These are phyloP conservation scores for Cercospora zeae-maydis DNA, from an alignment of 2,329 filamentous ascomycete species.

Conservation along the genomic window DNA sequence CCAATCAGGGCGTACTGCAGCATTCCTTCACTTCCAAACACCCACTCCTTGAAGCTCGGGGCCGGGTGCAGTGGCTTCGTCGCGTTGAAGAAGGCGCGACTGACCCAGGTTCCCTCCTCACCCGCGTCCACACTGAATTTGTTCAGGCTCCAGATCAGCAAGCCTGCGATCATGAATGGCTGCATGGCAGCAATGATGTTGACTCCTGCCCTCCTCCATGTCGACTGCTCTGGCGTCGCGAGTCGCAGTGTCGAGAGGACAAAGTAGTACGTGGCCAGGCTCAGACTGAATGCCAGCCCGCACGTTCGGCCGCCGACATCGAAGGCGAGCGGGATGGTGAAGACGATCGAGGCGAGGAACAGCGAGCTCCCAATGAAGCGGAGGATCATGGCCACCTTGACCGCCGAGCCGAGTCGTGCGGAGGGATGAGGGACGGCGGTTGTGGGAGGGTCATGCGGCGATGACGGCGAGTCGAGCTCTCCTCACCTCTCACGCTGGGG, in stretches of 20 bases:
- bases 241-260: constrained; percentile 77
- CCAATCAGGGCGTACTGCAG: constrained; percentile 77
- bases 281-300: constrained; percentile 87
- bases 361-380: constrained; percentile 49
- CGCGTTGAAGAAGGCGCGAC: constrained; percentile 50
- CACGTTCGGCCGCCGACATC: constrained; percentile 95
- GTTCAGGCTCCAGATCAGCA: constrained; percentile 93
- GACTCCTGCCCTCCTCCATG: constrained; percentile 68
- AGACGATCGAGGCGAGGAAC: constrained; percentile 88
- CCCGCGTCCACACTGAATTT: constrained; percentile 91
- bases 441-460: constrained; percentile 21
- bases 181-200: constrained; percentile 70
- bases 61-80: constrained; percentile 43
- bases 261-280: constrained; percentile 86
- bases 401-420: constrained; percentile 14
- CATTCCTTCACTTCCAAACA: constrained; percentile 81
- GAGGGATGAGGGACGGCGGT: constrained; percentile 5
- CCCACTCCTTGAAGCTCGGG: constrained; percentile 72
- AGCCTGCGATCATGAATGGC: constrained; percentile 77
- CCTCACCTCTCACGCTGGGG: constrained; percentile 1
- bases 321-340: constrained; percentile 94
- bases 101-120: constrained; percentile 68
- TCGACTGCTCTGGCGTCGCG: constrained; percentile 72
- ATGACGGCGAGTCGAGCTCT: background rate
- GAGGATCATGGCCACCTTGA: constrained; percentile 39